Evolutionary conservation across 2,329 filamentous ascomycete species (phyloP).

Genomic region (Golovinomyces cichoracearum): DNA sequence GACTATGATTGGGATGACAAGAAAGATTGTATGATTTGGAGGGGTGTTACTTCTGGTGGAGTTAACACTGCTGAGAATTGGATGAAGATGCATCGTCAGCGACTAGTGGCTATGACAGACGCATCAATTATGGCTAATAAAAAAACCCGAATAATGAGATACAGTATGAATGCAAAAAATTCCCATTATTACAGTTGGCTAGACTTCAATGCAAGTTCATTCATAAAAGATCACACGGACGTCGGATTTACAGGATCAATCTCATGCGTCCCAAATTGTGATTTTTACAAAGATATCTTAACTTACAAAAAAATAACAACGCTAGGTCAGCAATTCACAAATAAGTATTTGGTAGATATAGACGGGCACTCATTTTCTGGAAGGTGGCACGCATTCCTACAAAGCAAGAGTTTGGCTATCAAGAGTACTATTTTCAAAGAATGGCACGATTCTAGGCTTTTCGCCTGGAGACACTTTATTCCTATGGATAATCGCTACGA

Average conservation of each 20-base stretch:
- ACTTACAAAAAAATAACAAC: conserved; percentile 26
- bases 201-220: conserved; percentile 20
- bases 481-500: conserved; percentile 51
- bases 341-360: conserved; percentile 50
- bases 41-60: conserved; percentile 38
- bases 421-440: conserved; percentile 57
- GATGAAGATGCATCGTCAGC: conserved; percentile 29
- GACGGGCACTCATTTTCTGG: conserved; percentile 51
- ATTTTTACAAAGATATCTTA: conserved; percentile 23
- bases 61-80: conserved; percentile 23
- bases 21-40: conserved; percentile 30
- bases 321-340: conserved; percentile 28
- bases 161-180: conserved; percentile 16
- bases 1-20: conserved; percentile 34
- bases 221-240: conserved; percentile 14
- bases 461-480: conserved; percentile 59
- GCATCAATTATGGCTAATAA: conserved; percentile 21
- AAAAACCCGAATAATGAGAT: conserved; percentile 14
- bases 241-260: conserved; percentile 16
- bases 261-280: conserved; percentile 21
- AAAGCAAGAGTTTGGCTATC: conserved; percentile 42
- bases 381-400: conserved; percentile 41
- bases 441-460: conserved; percentile 52
- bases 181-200: conserved; percentile 16
- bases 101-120: conserved; percentile 30